Evolutionary conservation across 2,329 filamentous ascomycete genomes (phyloP).

Genomic region (Xylariaceae sp.): DNA sequence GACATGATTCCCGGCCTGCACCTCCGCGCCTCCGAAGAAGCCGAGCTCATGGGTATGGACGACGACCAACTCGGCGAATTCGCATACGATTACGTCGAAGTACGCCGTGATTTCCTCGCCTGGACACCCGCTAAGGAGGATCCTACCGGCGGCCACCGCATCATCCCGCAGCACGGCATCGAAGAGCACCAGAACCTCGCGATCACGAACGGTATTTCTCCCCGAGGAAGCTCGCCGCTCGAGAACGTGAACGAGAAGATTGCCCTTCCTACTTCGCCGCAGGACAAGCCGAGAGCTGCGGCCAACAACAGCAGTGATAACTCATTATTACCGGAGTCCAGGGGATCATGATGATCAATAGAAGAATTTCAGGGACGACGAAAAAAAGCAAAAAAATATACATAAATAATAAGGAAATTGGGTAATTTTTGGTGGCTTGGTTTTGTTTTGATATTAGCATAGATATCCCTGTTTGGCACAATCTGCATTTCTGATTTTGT

Average conservation of each 20-base stretch:
- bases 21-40: conserved; percentile 74
- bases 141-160: conserved; percentile 53
- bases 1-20: conserved; percentile 72
- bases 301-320: conserved; percentile 6
- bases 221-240: conserved; percentile 24
- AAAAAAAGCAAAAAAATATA: neutral
- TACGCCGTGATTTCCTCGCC: conserved; percentile 79
- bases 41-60: conserved; percentile 82
- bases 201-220: conserved; percentile 46
- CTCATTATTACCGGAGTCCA: conserved; percentile 10
- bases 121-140: conserved; percentile 74
- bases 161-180: conserved; percentile 68
- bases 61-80: conserved; percentile 88
- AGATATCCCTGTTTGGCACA: neutral
- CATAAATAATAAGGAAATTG: neutral
- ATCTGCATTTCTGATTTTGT: neutral
- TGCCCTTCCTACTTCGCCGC: neutral
- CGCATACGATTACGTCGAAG: conserved; percentile 86
- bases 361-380: neutral
- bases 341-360: conserved; percentile 2
- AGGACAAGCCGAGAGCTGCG: neutral
- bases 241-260: conserved; percentile 35
- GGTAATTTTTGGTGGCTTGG: neutral
- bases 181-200: conserved; percentile 63
- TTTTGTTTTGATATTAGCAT: neutral